A percentile compares a stretch with the other conserved stretches of the same genome.
These are phyloP conservation scores for Phyllosticta citrichinensis DNA, from an alignment of 2,329 filamentous ascomycete species.

Conservation along the genomic window DNA sequence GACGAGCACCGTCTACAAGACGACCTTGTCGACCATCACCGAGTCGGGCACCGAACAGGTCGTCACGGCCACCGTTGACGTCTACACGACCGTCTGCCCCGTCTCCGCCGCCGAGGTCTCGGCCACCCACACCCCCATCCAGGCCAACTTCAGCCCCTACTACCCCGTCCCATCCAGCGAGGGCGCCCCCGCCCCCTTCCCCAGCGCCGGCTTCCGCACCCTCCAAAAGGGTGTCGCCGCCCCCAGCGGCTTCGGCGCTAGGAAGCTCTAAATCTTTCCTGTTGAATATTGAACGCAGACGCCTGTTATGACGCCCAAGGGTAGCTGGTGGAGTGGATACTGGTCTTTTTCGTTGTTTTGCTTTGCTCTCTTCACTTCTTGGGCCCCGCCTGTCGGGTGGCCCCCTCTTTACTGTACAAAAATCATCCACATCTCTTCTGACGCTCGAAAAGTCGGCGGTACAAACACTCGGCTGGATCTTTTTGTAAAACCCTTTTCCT, in stretches of 20 bases:
- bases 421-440: background rate
- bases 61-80: constrained; percentile 13
- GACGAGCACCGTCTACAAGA: constrained; percentile 13
- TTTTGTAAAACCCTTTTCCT: background rate
- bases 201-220: constrained; percentile 6
- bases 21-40: constrained; percentile 17
- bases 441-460: too few relatives aligned
- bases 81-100: constrained; percentile 16
- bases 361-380: background rate
- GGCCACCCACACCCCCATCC: constrained; percentile 5
- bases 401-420: background rate
- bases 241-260: constrained; percentile 7
- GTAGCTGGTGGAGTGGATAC: background rate
- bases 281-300: background rate
- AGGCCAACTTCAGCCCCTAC: constrained; percentile 6
- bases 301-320: background rate
- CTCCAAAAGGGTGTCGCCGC: constrained; percentile 5
- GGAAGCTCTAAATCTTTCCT: constrained; percentile 1
- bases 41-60: constrained; percentile 8
- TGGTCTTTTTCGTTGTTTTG: background rate
- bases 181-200: background rate
- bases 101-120: constrained; percentile 6
- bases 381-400: background rate
- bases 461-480: background rate
- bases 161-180: constrained; percentile 6